Percentiles rank a stretch among this genome's conserved stretches.
Conservation (phyloP, 2,329 filamentous ascomycete genomes). For the Beauveria varroae region DNA sequence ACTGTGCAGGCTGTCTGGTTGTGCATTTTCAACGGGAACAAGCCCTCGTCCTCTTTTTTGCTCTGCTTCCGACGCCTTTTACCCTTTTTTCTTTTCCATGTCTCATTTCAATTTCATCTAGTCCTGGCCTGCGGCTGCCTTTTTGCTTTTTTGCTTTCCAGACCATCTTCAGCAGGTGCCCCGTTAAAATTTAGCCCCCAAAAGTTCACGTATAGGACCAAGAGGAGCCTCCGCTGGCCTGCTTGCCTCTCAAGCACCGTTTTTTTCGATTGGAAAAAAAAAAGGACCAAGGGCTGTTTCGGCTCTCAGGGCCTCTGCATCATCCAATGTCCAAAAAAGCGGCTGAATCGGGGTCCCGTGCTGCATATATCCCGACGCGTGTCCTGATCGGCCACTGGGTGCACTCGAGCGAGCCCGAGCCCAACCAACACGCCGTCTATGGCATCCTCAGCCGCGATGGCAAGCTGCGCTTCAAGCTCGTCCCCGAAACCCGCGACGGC, state of each 20-base stretch:
- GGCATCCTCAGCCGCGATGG: conserved; percentile 12
- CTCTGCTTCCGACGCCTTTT: neutral
- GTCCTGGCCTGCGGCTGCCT: neutral
- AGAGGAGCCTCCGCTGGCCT: neutral
- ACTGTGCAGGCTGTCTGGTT: conserved; percentile 1
- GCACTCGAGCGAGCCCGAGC: conserved; percentile 11
- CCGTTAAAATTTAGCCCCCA: conserved; percentile 7
- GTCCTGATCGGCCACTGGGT: conserved; percentile 10
- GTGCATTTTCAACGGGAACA: neutral
- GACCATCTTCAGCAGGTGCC: conserved; percentile 6
- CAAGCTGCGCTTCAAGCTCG: conserved; percentile 12
- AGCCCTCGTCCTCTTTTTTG: neutral
- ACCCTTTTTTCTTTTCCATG: neutral
- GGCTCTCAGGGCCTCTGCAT: neutral
- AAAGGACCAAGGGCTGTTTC: neutral
- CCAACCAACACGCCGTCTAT: conserved; percentile 11
- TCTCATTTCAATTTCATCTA: neutral
- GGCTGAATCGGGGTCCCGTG: neutral
- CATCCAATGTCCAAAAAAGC: neutral
- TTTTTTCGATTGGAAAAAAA: neutral
- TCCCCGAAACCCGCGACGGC: conserved; percentile 10
- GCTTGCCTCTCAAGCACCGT: neutral
- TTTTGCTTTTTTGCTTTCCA: neutral
- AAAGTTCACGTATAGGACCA: neutral
- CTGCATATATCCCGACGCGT: neutral